Conservation (phyloP, 257 asterid species). For the Jacaranda copaia region DNA sequence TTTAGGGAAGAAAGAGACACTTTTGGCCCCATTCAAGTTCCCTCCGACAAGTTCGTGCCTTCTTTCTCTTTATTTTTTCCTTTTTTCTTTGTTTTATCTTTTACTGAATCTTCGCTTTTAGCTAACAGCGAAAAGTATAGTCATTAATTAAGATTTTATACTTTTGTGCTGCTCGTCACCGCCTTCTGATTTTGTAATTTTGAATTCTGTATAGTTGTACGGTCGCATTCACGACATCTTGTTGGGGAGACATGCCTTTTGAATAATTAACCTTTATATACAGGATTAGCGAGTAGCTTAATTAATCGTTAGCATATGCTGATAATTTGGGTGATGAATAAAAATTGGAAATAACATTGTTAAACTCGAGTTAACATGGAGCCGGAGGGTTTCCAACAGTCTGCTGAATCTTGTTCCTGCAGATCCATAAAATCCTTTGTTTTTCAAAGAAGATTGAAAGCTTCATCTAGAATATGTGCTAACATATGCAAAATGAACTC, state of each 20-base stretch:
- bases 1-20: conserved; percentile 92
- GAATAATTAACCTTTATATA: not conserved
- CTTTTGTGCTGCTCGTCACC: not conserved
- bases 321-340: not conserved
- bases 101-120: conserved; percentile 17
- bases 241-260: not conserved
- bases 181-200: not conserved
- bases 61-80: not conserved
- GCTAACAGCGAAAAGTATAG: conserved; percentile 1
- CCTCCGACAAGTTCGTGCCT: conserved; percentile 63
- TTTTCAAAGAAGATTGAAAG: conserved; percentile 17
- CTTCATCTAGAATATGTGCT: not conserved
- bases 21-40: conserved; percentile 92
- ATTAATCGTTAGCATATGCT: not conserved
- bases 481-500: not conserved
- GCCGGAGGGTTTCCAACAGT: not conserved
- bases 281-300: not conserved
- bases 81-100: not conserved
- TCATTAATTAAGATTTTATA: not conserved
- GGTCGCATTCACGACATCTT: conserved; percentile 1
- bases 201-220: not conserved
- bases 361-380: not conserved
- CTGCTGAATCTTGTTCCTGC: not conserved
- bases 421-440: conserved; percentile 20
- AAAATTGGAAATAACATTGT: conserved; percentile 14